phyloP scores from a whole-genome alignment of 2,329 filamentous ascomycete species.

The Fusarium odoratissimum region DNA sequence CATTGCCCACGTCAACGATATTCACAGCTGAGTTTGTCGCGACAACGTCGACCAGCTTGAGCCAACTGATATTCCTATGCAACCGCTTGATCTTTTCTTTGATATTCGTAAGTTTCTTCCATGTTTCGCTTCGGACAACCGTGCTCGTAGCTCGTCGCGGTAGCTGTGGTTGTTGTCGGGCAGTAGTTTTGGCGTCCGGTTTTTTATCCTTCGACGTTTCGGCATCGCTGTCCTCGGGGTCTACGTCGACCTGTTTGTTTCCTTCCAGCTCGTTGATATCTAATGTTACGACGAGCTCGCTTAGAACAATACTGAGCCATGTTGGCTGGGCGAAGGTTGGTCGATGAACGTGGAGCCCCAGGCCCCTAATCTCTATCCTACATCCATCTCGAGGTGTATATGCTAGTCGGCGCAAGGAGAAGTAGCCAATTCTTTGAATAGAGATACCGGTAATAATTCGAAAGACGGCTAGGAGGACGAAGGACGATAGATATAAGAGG shows the following conservation, averaged over 20 bases:
- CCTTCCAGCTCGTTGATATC: conserved; percentile 76
- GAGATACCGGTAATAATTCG: conserved; percentile 94
- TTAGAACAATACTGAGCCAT: conserved; percentile 91
- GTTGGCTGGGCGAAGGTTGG: conserved; percentile 98
- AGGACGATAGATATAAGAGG: conserved; percentile 88
- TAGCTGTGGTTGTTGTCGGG: conserved; percentile 35
- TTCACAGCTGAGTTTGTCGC: conserved; percentile 83
- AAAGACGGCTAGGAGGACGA: conserved; percentile 91
- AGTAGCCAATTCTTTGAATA: conserved; percentile 93
- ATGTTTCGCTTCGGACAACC: conserved; percentile 74
- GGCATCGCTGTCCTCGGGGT: conserved; percentile 45
- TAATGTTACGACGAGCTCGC: conserved; percentile 85
- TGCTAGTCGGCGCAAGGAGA: conserved; percentile 89
- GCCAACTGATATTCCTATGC: conserved; percentile 88
- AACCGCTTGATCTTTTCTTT: conserved; percentile 90
- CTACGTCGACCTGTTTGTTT: conserved; percentile 51
- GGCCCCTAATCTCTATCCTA: conserved; percentile 86
- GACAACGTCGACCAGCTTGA: conserved; percentile 89
- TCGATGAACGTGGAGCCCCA: conserved; percentile 89
- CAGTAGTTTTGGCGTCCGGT: conserved; percentile 41
- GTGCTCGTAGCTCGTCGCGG: conserved; percentile 23
- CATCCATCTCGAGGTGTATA: conserved; percentile 91
- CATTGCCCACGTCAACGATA: conserved; percentile 81
- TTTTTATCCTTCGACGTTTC: conserved; percentile 43
- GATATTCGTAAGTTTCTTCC: conserved; percentile 79